Evolutionary conservation across 139 green algal genomes (phyloP).

Genomic region (Chlamydomonas schloesseri): DNA sequence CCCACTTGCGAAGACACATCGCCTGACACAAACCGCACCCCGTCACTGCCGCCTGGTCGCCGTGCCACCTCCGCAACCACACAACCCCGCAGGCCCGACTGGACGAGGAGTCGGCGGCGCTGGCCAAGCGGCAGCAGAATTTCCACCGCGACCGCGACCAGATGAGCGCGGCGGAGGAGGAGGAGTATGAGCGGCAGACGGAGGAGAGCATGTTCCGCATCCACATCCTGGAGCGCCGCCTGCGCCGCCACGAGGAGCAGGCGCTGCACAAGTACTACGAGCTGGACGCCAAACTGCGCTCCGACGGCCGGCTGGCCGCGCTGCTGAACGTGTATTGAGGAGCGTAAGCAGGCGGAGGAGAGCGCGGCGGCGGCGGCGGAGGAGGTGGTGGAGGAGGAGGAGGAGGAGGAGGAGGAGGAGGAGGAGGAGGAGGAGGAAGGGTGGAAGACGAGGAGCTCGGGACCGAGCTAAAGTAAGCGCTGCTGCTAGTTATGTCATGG

Average conservation of each 20-base stretch:
- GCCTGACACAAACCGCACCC: too few species aligned
- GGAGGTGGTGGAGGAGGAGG: too few species aligned
- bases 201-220: slow-evolving; percentile 77
- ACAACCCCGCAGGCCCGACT: slow-evolving; percentile 65
- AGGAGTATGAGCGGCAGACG: slow-evolving; percentile 83
- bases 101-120: slow-evolving; percentile 81
- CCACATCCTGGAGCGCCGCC: slow-evolving; percentile 84
- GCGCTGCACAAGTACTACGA: slow-evolving; percentile 89
- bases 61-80: neutral
- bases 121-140: slow-evolving; percentile 79
- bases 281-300: slow-evolving; percentile 81
- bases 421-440: too few species aligned
- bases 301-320: slow-evolving; percentile 73
- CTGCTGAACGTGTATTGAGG: slow-evolving; percentile 56
- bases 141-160: slow-evolving; percentile 86
- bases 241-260: slow-evolving; percentile 88
- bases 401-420: too few species aligned
- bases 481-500: too few species aligned
- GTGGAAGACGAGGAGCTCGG: too few species aligned
- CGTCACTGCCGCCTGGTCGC: too few species aligned
- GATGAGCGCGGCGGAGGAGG: slow-evolving; percentile 82
- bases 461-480: too few species aligned
- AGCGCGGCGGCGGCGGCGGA: too few species aligned
- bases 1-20: too few species aligned
- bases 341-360: too few species aligned